Evolutionary conservation across 306 rosid genomes (phyloP), one percentile per base, ranked within the genome.

Genomic region (Casuarina equisetifolia): DNA sequence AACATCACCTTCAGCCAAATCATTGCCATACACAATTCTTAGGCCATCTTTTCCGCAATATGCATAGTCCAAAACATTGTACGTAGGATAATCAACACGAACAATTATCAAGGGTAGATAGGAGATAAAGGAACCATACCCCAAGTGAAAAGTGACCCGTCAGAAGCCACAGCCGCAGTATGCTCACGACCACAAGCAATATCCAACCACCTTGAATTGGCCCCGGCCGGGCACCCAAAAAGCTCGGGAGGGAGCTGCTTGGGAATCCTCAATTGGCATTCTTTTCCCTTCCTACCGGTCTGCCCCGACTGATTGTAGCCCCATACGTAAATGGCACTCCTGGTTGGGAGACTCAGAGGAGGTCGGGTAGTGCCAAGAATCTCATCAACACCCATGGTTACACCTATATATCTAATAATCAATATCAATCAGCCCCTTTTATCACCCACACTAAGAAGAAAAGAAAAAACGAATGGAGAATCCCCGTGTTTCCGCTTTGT

Each of bases 171-270:
- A 9, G 98, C 98, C 3, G 97, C 97, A 0, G 98, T 94, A 72
- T 94, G 97, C 85, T 92, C 98, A 0, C 97, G 98, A 76, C 97
- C 98, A 70, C 98, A 94, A 36, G 92, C 92, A 70, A 94, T 89
- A 78, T 94, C 98, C 80, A 89, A 76, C 98, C 98, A 94, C 1
- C 96, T 86, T 0, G 93, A 79, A 83, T 89, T 90, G 63, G 75
- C 78, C 58, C 90, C 96, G 19, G 87, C 93, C 1, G 94, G 89
- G 76, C 98, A 90, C 42, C 93, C 93, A 75, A 92, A 94, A 45
- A 94, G 90, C 69, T 92, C 85, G 2, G 96, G 91, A 62, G 90
- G 82, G 17, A 94, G 93, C 86, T 86, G 97, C 70, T 81, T 88
- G 0, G 98, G 98, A 68, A 94, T 89, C 89, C 98, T 88, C 79